Conservation (phyloP, 805 yeast species). For the Yarrowia hollandica region DNA sequence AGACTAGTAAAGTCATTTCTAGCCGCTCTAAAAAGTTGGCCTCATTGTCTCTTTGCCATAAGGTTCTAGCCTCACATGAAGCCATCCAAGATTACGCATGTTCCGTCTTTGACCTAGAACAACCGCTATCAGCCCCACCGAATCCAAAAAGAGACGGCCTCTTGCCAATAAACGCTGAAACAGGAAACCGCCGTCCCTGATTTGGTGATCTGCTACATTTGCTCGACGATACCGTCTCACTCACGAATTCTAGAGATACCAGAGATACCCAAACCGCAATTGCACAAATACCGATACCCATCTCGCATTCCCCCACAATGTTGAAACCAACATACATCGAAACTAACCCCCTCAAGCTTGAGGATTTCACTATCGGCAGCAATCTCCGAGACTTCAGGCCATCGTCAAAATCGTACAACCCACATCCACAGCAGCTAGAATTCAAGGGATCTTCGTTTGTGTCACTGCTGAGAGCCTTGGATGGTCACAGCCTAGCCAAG, state of each 20-base stretch:
- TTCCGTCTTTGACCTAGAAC: slow-evolving; percentile 4
- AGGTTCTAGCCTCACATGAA: slow-evolving; percentile 3
- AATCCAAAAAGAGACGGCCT: slow-evolving; percentile 13
- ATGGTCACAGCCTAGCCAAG: background rate
- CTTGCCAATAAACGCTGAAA: slow-evolving; percentile 6
- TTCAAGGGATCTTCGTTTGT: background rate
- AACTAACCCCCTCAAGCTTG: background rate
- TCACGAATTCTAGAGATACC: background rate
- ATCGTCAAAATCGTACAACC: slow-evolving; percentile 3
- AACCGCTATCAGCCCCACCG: slow-evolving; percentile 9
- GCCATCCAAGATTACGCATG: slow-evolving; percentile 10
- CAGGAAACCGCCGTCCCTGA: slow-evolving; percentile 7
- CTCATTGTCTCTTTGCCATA: background rate
- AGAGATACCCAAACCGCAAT: slow-evolving; percentile 1
- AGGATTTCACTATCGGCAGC: background rate
- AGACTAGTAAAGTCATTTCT: background rate
- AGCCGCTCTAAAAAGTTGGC: background rate
- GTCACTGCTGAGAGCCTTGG: background rate
- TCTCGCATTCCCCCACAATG: background rate
- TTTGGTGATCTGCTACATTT: slow-evolving; percentile 22
- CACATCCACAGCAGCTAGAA: slow-evolving; percentile 8
- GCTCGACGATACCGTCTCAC: slow-evolving; percentile 21
- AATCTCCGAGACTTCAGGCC: background rate
- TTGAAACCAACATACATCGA: slow-evolving; percentile 10
- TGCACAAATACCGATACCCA: slow-evolving; percentile 9